Evolutionary conservation across 1,284 basidiomycete genomes (phyloP), one percentile per base, ranked within the genome.

Genomic region (Amylostereum chailletii): DNA sequence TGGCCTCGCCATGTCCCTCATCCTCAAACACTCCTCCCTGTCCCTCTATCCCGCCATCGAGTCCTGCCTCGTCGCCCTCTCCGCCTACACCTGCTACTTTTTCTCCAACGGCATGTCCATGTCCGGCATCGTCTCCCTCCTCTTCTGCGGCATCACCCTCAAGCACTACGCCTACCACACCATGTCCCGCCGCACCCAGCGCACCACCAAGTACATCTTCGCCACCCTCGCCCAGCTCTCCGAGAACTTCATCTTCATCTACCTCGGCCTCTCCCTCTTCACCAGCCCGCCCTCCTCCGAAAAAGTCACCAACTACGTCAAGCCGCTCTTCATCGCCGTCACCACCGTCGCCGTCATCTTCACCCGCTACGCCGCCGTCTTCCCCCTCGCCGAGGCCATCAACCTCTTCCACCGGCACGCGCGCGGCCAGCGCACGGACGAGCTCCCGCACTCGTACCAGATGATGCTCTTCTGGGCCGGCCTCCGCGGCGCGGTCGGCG

Each of bases 401-500:
- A 99, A 99, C 69, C 76, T 95, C 57, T 90, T 91, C 74, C 85
- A 90, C 50, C 75, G 72, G 48, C 82, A 88, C 55, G 86, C 85
- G 2, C 81, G 93, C 1, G 90, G 91, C 1, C 90, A 93, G 58
- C 77, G 90, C 34, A 69, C 76, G 32, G 92, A 95, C 57, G 93
- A 95, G 60, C 71, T 96, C 3, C 93, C 94, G 0, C 93, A 96
- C 64, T 93, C 91, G 11, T 95, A 96, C 60, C 93, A 95, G 61
- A 94, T 94, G 90, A 94, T 96, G 94, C 71, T 99, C 26, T 99
- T 99, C 70, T 99, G 95, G 96, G 95, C 95, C 0, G 96, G 96
- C 5, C 71, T 99, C 46, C 79, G 95, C 34, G 95, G 95, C 49
- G 95, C 95, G 0, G 95, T 98, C 37, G 95, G 96, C 29, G 96